Evolutionary conservation across 2,329 filamentous ascomycete genomes (phyloP).

Genomic region (Botrytis elliptica): DNA sequence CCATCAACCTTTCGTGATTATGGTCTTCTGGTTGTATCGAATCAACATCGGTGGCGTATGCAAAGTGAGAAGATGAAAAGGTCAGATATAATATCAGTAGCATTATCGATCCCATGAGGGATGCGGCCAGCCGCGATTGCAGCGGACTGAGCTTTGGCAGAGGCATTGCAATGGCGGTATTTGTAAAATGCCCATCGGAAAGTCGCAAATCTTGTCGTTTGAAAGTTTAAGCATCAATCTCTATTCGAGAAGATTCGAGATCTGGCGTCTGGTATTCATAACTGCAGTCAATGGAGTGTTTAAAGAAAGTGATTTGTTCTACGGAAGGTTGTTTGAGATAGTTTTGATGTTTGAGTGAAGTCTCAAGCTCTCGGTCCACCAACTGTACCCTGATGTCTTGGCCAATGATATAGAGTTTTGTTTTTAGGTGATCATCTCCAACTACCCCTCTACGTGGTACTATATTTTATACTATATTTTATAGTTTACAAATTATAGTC

Average conservation of each 20-base stretch:
- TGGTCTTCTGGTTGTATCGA: conserved; percentile 46
- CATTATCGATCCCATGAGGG: conserved; percentile 59
- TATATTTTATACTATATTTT: conserved; percentile 1
- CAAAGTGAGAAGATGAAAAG: conserved; percentile 58
- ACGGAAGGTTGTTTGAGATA: background rate
- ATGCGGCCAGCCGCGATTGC: conserved; percentile 71
- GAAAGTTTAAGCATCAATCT: conserved; percentile 5
- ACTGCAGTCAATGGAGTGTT: background rate
- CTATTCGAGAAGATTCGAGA: background rate
- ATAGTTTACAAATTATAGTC: background rate
- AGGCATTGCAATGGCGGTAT: conserved; percentile 32
- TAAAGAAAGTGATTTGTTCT: conserved; percentile 1
- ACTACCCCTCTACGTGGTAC: background rate
- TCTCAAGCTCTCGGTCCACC: conserved; percentile 15
- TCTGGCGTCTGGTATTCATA: background rate
- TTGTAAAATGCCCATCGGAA: conserved; percentile 18
- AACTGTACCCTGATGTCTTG: conserved; percentile 10
- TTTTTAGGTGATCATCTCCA: background rate
- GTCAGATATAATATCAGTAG: conserved; percentile 60
- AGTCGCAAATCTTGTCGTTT: background rate
- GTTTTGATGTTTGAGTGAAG: conserved; percentile 18
- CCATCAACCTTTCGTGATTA: conserved; percentile 47
- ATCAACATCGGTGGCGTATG: conserved; percentile 58
- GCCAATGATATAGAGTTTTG: conserved; percentile 21
- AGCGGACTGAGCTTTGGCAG: conserved; percentile 58